Conservation (phyloP, 2,329 filamentous ascomycete genomes). For the Magnaporthiopsis incrustans region DNA sequence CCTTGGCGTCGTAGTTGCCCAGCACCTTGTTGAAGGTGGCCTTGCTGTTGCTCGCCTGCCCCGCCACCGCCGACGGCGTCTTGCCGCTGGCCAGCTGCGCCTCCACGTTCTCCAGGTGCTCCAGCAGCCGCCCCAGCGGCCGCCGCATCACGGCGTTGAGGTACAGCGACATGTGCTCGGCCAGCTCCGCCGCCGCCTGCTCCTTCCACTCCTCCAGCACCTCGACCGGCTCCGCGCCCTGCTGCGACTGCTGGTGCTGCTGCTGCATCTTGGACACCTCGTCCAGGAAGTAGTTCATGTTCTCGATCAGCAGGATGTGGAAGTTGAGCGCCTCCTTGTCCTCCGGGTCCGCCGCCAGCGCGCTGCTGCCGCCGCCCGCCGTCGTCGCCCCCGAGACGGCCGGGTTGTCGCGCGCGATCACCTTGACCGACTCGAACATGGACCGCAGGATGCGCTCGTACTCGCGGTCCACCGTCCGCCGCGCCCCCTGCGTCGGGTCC, state of each 20-base stretch:
- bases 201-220: conserved; percentile 78
- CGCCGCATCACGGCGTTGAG: conserved; percentile 80
- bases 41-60: conserved; percentile 76
- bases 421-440: conserved; percentile 96
- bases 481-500: conserved; percentile 48
- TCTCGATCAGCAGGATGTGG: conserved; percentile 94
- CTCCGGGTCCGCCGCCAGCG: conserved; percentile 46
- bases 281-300: conserved; percentile 96
- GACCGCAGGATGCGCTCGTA: conserved; percentile 85
- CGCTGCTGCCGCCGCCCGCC: conserved; percentile 3
- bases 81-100: conserved; percentile 56
- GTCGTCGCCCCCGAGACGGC: conserved; percentile 35
- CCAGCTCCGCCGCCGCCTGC: conserved; percentile 68
- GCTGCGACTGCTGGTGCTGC: background rate
- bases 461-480: conserved; percentile 73
- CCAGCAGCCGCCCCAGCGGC: conserved; percentile 81
- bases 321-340: conserved; percentile 97
- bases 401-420: conserved; percentile 72
- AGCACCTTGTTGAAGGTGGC: conserved; percentile 80
- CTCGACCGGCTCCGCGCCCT: conserved; percentile 47
- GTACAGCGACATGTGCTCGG: conserved; percentile 82
- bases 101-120: conserved; percentile 87
- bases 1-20: conserved; percentile 69
- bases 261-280: conserved; percentile 65
- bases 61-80: conserved; percentile 56